Conservation (phyloP, 495 filamentous ascomycete genomes). For the Xylaria cubensis region DNA sequence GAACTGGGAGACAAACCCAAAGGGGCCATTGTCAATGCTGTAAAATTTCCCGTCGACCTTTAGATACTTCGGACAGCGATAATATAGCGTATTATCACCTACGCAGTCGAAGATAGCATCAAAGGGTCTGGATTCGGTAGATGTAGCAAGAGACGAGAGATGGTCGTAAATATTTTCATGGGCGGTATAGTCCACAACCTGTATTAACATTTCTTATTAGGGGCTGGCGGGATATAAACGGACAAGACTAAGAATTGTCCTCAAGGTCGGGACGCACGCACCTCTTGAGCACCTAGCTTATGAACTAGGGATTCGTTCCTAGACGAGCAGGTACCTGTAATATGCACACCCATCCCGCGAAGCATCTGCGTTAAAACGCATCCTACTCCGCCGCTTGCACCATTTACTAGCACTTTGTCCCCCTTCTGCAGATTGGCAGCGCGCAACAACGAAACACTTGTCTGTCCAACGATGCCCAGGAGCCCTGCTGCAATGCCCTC, state of each 20-base stretch:
- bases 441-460: conserved; percentile 25
- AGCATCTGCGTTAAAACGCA: conserved; percentile 30
- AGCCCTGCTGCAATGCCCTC: conserved; percentile 32
- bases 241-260: background rate
- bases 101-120: conserved; percentile 32
- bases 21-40: conserved; percentile 25
- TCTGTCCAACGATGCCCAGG: conserved; percentile 34
- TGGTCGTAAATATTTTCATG: conserved; percentile 25
- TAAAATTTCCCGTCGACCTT: conserved; percentile 23
- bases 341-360: conserved; percentile 27
- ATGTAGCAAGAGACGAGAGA: conserved; percentile 17
- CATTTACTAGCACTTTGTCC: conserved; percentile 27
- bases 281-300: conserved; percentile 34
- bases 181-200: conserved; percentile 29
- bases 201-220: background rate
- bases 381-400: conserved; percentile 33
- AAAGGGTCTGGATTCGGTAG: background rate
- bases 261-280: background rate
- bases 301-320: conserved; percentile 32
- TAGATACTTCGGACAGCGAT: conserved; percentile 24
- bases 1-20: conserved; percentile 19
- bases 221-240: background rate
- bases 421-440: conserved; percentile 25
- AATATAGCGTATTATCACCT: conserved; percentile 26
- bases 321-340: conserved; percentile 32